These are phyloP conservation scores for Agroathelia rolfsii DNA, from an alignment of 1,284 basidiomycete species.

Conservation along the genomic window DNA sequence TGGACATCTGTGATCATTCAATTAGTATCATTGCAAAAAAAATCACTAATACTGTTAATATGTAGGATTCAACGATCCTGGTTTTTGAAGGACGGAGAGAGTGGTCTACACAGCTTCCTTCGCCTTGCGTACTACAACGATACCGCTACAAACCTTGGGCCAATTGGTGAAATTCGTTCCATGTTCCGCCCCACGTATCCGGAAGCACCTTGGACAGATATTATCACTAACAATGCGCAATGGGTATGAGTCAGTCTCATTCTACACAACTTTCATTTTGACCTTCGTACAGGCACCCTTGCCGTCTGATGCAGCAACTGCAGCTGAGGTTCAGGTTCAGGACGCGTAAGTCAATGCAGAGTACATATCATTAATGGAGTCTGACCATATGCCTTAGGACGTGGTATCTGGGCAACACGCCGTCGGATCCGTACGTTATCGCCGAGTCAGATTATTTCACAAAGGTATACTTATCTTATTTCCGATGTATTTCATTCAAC, in stretches of 20 bases:
- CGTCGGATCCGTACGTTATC: conserved; percentile 11
- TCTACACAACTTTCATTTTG: too few relatives aligned
- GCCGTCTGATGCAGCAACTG: conserved; percentile 14
- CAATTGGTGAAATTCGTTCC: conserved; percentile 18
- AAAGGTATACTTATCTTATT: conserved; percentile 9
- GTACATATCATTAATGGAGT: not conserved
- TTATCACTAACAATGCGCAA: conserved; percentile 18
- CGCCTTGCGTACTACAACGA: conserved; percentile 17
- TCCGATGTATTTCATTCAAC: not conserved
- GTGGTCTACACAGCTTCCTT: conserved; percentile 18
- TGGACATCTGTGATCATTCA: too few relatives aligned
- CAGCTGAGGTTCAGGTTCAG: conserved; percentile 16
- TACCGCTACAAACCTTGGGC: conserved; percentile 12
- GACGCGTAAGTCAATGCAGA: conserved; percentile 14
- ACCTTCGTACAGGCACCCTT: conserved; percentile 14
- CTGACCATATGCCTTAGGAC: too few relatives aligned
- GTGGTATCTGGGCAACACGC: conserved; percentile 13
- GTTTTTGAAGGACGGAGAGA: conserved; percentile 18
- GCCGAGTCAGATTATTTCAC: conserved; percentile 21
- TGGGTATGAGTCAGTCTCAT: conserved; percentile 11
- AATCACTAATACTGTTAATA: too few relatives aligned
- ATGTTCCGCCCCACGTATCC: conserved; percentile 21
- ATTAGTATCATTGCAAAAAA: too few relatives aligned
- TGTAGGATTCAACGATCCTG: conserved; percentile 20
- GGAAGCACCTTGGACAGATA: conserved; percentile 16